phyloP scores from a whole-genome alignment of 208 protist genomes.

The Balamuthia mandrillaris region DNA sequence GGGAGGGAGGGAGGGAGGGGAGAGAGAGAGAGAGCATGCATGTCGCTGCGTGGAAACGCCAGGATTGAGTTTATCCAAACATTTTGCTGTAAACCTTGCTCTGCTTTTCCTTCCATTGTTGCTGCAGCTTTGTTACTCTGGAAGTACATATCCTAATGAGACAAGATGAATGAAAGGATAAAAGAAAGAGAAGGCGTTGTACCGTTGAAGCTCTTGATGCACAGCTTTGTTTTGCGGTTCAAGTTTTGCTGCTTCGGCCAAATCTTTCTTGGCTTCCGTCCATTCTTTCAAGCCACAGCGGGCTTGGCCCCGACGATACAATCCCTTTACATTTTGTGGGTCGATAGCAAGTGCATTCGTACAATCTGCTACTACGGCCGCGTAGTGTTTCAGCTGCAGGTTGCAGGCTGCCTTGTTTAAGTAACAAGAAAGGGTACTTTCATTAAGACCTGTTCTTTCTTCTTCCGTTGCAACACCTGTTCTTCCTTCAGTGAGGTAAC shows the following conservation, averaged over 20 bases:
- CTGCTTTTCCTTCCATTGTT: constrained; percentile 18
- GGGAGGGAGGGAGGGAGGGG: too few relatives aligned
- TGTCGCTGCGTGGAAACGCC: too few relatives aligned
- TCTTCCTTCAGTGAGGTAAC: not conserved
- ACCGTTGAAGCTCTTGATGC: not conserved
- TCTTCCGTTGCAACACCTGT: not conserved
- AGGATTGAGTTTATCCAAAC: not conserved
- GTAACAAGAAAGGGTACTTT: not conserved
- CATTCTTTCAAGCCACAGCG: not conserved
- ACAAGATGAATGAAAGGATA: not conserved
- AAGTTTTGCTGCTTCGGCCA: not conserved
- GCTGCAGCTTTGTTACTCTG: not conserved
- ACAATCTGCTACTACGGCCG: not conserved
- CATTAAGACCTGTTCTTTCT: not conserved
- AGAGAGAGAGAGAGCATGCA: too few relatives aligned
- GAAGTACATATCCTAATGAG: not conserved
- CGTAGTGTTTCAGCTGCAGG: constrained; percentile 2
- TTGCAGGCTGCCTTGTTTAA: constrained; percentile 4
- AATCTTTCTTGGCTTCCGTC: not conserved
- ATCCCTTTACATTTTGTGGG: not conserved
- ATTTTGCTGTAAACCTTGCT: not conserved
- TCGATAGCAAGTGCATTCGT: not conserved
- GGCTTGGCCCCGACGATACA: not conserved
- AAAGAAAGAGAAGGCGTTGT: not conserved
- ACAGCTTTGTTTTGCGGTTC: not conserved